phyloP scores from a whole-genome alignment of 1,284 basidiomycete species.

The Cutaneotrichosporon mucoides region DNA sequence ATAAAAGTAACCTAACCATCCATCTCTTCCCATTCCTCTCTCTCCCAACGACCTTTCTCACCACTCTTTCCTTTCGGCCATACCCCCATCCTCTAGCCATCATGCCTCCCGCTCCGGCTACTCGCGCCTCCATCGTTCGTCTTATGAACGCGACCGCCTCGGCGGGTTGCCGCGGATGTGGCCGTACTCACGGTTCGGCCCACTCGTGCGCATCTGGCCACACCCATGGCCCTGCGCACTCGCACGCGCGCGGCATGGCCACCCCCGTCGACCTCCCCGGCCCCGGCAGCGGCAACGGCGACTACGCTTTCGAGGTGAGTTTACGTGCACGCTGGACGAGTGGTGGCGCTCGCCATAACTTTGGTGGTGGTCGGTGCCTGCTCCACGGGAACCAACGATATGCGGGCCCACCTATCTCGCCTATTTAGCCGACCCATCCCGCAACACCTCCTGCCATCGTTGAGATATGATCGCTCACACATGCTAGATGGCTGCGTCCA shows the following conservation, averaged over 20 bases:
- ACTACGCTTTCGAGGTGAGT: constrained; percentile 90
- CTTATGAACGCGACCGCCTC: constrained; percentile 40
- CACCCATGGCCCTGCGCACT: background rate
- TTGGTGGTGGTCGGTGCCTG: background rate
- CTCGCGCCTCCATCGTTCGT: constrained; percentile 37
- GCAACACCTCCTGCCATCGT: too few species aligned
- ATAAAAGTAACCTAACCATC: background rate
- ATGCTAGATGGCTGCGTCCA: constrained; percentile 77
- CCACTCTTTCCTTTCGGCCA: background rate
- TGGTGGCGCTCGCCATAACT: background rate
- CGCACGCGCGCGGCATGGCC: constrained; percentile 54
- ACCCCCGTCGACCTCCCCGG: constrained; percentile 67
- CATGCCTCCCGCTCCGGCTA: constrained; percentile 31
- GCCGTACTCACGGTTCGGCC: constrained; percentile 30
- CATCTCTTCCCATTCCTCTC: background rate
- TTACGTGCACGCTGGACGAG: background rate
- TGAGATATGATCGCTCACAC: too few species aligned
- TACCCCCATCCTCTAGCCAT: background rate
- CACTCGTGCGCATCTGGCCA: constrained; percentile 12
- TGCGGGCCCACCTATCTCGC: background rate
- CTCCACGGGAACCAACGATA: background rate
- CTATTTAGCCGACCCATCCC: background rate
- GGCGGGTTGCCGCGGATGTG: constrained; percentile 44
- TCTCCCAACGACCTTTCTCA: background rate
- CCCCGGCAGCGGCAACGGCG: constrained; percentile 58